These are phyloP conservation scores for Sclerotinia trifoliorum DNA, from an alignment of 2,329 filamentous ascomycete species.

Conservation along the genomic window DNA sequence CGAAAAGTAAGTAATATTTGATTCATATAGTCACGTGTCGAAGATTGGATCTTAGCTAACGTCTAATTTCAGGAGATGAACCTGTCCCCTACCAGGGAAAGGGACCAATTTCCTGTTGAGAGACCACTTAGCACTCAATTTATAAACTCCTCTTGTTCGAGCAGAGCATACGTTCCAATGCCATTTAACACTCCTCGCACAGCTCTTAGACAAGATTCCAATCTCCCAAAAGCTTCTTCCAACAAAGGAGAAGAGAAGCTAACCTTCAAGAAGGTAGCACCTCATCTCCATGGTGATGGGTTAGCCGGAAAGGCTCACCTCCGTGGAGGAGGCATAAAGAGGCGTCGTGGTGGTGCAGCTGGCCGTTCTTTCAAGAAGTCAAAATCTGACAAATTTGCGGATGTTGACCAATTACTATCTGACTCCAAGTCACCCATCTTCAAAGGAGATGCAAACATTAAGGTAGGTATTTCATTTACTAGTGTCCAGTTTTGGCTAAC, in stretches of 20 bases:
- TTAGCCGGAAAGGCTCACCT: neutral
- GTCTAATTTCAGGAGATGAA: neutral
- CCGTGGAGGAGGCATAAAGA: conserved; percentile 19
- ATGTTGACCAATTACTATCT: conserved; percentile 15
- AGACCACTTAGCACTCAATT: conserved; percentile 7
- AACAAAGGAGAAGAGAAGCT: neutral
- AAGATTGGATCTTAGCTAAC: neutral
- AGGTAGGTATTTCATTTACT: neutral
- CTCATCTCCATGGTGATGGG: neutral
- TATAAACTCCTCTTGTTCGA: conserved; percentile 15
- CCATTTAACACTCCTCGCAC: conserved; percentile 15
- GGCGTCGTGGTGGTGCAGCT: neutral
- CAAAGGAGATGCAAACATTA: conserved; percentile 21
- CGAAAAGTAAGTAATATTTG: neutral
- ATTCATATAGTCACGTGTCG: neutral
- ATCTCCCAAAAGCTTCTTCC: neutral
- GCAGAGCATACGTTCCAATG: conserved; percentile 5
- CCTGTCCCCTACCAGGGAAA: neutral
- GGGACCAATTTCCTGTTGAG: neutral
- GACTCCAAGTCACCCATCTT: conserved; percentile 24
- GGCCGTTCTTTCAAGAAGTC: conserved; percentile 14
- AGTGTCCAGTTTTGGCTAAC: neutral
- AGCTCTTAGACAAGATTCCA: neutral
- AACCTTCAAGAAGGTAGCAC: neutral
- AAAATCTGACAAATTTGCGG: conserved; percentile 17